These are phyloP conservation scores for Leucocoprinus gongylophorus DNA, from an alignment of 1,284 basidiomycete genomes.

Conservation along the genomic window DNA sequence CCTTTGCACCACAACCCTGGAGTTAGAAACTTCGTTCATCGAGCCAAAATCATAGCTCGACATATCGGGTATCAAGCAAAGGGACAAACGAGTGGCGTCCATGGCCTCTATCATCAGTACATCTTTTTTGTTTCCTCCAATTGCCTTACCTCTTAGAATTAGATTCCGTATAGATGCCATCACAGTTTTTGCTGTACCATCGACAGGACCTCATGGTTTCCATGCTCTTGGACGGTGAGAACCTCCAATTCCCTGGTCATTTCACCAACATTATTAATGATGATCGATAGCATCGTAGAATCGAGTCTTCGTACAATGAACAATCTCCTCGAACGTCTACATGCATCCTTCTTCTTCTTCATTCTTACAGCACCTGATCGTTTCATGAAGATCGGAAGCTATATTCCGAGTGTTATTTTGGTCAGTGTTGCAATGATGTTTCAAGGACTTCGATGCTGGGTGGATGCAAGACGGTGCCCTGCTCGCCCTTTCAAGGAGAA, in stretches of 20 bases:
- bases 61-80: conserved; percentile 65
- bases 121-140: conserved; percentile 17
- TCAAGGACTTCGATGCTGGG: conserved; percentile 69
- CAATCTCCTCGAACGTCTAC: conserved; percentile 88
- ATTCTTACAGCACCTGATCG: conserved; percentile 67
- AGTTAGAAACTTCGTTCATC: conserved; percentile 47
- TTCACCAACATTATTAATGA: conserved; percentile 6
- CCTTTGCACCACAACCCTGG: conserved; percentile 35
- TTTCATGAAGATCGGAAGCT: conserved; percentile 86
- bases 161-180: conserved; percentile 94
- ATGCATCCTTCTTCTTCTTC: conserved; percentile 96
- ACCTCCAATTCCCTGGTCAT: background rate
- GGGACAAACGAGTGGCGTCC: conserved; percentile 68
- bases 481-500: conserved; percentile 22
- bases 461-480: conserved; percentile 51
- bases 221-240: conserved; percentile 79
- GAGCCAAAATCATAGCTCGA: conserved; percentile 55
- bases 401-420: conserved; percentile 79
- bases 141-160: conserved; percentile 13
- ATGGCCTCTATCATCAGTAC: conserved; percentile 73
- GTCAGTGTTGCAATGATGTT: conserved; percentile 80
- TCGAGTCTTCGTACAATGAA: conserved; percentile 84
- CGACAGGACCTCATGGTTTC: conserved; percentile 91
- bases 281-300: conserved; percentile 59
- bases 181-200: conserved; percentile 84